Evolutionary conservation across 73 alveolate genomes (phyloP).

Genomic region (Urostyla sp.): DNA sequence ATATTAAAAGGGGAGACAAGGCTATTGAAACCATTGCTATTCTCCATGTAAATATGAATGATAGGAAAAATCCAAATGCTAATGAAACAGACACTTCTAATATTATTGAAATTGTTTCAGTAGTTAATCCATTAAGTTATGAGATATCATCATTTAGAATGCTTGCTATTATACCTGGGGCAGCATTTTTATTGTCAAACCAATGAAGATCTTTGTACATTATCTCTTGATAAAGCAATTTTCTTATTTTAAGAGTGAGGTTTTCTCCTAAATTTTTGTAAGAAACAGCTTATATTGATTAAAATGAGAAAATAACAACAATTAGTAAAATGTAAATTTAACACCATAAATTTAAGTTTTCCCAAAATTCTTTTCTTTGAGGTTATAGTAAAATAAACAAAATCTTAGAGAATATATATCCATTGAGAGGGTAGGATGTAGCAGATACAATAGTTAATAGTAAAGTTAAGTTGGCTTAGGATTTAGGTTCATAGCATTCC

Average conservation of each 20-base stretch:
- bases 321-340: background rate
- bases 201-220: constrained; percentile 49
- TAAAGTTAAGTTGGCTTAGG: background rate
- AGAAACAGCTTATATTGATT: constrained; percentile 1
- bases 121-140: constrained; percentile 47
- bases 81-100: constrained; percentile 38
- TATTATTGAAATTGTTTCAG: constrained; percentile 28
- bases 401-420: background rate
- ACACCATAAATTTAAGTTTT: constrained; percentile 27
- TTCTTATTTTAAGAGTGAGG: constrained; percentile 32
- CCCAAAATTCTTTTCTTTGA: background rate
- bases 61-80: background rate
- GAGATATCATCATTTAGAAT: constrained; percentile 35
- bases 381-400: constrained; percentile 15
- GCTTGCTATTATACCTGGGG: constrained; percentile 44
- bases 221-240: constrained; percentile 5
- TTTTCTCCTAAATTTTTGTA: constrained; percentile 26
- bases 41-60: constrained; percentile 13
- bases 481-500: constrained; percentile 23
- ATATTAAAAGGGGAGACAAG: background rate
- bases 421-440: constrained; percentile 4
- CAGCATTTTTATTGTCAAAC: constrained; percentile 58
- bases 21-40: constrained; percentile 26
- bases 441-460: background rate
- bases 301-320: background rate